A percentile compares a stretch with the other conserved stretches of the same genome.
Evolutionary conservation across 768 basidiomycete species (phyloP).

Genomic region (Tephrocybe sp.): DNA sequence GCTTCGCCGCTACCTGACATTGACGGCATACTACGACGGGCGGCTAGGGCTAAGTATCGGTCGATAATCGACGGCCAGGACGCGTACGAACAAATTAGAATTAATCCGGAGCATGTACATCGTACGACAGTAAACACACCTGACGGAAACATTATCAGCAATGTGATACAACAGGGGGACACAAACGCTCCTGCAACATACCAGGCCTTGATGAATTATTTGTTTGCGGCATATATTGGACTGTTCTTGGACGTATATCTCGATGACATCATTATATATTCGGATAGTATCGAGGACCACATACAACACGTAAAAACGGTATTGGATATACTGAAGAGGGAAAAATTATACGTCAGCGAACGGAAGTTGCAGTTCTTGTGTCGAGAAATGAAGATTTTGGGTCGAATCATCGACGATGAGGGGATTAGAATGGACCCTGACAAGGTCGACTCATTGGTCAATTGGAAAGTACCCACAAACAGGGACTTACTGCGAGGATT

Average conservation of each 20-base stretch:
- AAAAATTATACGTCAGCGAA: slow-evolving; percentile 1
- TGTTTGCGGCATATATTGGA: neutral
- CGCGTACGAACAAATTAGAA: too few relatives aligned
- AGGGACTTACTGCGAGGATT: slow-evolving; percentile 3
- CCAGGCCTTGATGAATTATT: slow-evolving; percentile 7
- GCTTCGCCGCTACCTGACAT: too few relatives aligned
- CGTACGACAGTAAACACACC: slow-evolving; percentile 6
- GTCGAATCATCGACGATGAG: neutral
- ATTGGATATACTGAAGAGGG: too few relatives aligned
- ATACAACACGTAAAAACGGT: too few relatives aligned
- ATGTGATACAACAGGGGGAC: neutral
- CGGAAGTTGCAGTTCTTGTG: neutral
- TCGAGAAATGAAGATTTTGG: slow-evolving; percentile 1
- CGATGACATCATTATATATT: too few relatives aligned
- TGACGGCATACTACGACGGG: too few relatives aligned
- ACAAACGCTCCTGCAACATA: slow-evolving; percentile 8
- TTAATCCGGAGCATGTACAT: too few relatives aligned
- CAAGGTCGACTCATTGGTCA: too few relatives aligned
- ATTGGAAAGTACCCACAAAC: too few relatives aligned
- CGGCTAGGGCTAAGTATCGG: slow-evolving; percentile 1
- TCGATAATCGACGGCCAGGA: too few relatives aligned
- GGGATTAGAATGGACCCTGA: too few relatives aligned
- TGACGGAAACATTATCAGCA: slow-evolving; percentile 8
- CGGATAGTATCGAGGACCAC: slow-evolving; percentile 1
- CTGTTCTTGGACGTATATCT: too few relatives aligned